These are phyloP conservation scores for Rhodomyrtus psidioides DNA, from an alignment of 441 rosid genomes.

Conservation along the genomic window DNA sequence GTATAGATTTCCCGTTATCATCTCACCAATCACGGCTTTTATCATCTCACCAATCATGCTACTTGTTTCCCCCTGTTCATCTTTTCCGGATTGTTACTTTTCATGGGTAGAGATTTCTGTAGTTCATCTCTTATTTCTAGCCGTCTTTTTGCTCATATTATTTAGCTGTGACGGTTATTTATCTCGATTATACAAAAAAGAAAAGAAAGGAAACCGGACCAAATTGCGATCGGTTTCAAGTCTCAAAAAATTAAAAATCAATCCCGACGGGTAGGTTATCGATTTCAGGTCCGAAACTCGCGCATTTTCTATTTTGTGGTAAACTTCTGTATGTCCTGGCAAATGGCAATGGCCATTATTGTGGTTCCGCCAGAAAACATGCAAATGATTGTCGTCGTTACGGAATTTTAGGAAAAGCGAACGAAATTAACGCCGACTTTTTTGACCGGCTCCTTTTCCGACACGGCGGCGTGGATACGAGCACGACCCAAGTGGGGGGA, in stretches of 20 bases:
- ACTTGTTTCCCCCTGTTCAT: background rate
- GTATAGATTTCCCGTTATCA: too few species aligned
- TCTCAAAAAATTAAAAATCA: background rate
- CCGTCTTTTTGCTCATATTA: background rate
- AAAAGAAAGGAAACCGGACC: background rate
- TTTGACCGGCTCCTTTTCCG: background rate
- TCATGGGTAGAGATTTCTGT: background rate
- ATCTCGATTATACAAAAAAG: background rate
- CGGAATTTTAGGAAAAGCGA: background rate
- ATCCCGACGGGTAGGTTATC: background rate
- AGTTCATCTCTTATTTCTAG: background rate
- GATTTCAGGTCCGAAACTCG: background rate
- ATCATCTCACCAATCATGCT: too few species aligned
- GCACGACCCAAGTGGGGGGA: background rate
- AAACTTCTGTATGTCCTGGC: background rate
- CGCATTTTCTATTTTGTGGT: background rate
- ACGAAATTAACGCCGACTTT: background rate
- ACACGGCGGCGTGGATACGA: background rate
- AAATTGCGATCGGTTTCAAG: too few species aligned
- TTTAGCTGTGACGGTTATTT: background rate
- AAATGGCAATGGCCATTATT: rapidly evolving
- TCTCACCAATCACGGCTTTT: too few species aligned
- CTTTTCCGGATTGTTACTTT: background rate
- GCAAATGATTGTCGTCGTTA: background rate
- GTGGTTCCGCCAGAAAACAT: background rate